Evolutionary conservation across 768 basidiomycete genomes (phyloP).

Genomic region (Leucocoprinus leucothites): DNA sequence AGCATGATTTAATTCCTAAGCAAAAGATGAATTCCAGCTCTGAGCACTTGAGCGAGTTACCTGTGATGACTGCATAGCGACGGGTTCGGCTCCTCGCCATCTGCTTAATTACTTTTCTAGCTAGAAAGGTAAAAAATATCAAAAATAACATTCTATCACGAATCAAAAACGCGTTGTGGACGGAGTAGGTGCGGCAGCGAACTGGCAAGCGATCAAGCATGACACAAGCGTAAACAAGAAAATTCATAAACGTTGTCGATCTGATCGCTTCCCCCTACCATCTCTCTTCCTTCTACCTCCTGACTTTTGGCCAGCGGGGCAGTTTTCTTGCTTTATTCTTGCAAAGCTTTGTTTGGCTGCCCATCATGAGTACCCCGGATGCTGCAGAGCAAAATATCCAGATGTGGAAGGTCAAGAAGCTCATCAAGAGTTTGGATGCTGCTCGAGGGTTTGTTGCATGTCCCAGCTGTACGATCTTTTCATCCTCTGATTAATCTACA

Average conservation of each 20-base stretch:
- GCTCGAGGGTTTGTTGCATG: slow-evolving; percentile 72
- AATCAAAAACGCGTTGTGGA: background rate
- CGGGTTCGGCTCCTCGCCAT: background rate
- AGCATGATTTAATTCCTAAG: no score
- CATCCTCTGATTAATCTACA: slow-evolving; percentile 26
- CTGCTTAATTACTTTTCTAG: background rate
- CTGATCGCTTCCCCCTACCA: slow-evolving; percentile 20
- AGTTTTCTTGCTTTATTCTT: slow-evolving; percentile 25
- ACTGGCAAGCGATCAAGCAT: slow-evolving; percentile 7
- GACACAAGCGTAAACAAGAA: slow-evolving; percentile 32
- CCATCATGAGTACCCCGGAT: slow-evolving; percentile 74
- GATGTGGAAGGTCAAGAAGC: slow-evolving; percentile 99
- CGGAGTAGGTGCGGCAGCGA: background rate
- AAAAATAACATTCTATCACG: background rate
- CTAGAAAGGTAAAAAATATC: no score
- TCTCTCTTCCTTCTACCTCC: slow-evolving; percentile 14
- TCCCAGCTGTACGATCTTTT: slow-evolving; percentile 14
- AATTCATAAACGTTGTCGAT: slow-evolving; percentile 20
- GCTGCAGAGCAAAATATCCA: slow-evolving; percentile 92
- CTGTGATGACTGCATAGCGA: background rate
- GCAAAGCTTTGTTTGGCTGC: slow-evolving; percentile 22
- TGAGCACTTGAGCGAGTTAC: no score
- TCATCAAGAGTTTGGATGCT: slow-evolving; percentile 95
- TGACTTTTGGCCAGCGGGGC: slow-evolving; percentile 17
- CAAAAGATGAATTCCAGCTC: no score